Conservation (phyloP, 2,329 filamentous ascomycete species). For the Calonectria multiphialidica region DNA sequence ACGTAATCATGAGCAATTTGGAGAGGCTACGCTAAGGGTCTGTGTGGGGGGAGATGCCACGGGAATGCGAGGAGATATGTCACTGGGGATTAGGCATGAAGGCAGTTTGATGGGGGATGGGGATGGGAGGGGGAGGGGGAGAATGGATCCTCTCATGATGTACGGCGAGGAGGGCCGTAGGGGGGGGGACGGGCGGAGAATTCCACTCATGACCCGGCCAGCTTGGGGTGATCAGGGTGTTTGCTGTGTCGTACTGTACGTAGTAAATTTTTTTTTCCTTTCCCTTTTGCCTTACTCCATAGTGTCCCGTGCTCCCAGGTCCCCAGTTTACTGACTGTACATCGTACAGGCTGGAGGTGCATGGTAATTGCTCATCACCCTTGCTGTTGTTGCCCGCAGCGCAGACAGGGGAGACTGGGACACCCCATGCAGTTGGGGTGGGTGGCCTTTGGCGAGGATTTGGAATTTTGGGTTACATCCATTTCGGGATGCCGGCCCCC, state of each 20-base stretch:
- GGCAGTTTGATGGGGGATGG: conserved; percentile 6
- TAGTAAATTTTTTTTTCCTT: not conserved
- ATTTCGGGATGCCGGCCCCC: conserved; percentile 7
- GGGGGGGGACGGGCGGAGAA: not conserved
- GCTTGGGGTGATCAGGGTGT: not conserved
- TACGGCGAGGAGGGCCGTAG: not conserved
- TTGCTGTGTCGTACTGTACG: not conserved
- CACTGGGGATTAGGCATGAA: not conserved
- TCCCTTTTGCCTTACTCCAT: not conserved
- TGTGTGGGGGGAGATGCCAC: not conserved
- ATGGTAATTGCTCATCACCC: not conserved
- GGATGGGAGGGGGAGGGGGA: not conserved
- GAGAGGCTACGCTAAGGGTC: not conserved
- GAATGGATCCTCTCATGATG: conserved; percentile 8
- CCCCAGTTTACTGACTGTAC: conserved; percentile 6
- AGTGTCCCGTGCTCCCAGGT: conserved; percentile 8
- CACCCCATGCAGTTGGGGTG: not conserved
- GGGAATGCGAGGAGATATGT: not conserved
- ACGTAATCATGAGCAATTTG: conserved; percentile 12
- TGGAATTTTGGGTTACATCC: conserved; percentile 17
- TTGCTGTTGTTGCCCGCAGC: not conserved
- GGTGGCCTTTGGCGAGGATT: conserved; percentile 6
- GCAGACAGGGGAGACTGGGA: not conserved
- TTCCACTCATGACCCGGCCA: not conserved
- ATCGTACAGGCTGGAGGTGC: not conserved